A percentile compares a stretch with the other conserved stretches of the same genome.
Conservation (phyloP, 2,329 filamentous ascomycete genomes). For the Immersiporthe knoxdaviesiana region DNA sequence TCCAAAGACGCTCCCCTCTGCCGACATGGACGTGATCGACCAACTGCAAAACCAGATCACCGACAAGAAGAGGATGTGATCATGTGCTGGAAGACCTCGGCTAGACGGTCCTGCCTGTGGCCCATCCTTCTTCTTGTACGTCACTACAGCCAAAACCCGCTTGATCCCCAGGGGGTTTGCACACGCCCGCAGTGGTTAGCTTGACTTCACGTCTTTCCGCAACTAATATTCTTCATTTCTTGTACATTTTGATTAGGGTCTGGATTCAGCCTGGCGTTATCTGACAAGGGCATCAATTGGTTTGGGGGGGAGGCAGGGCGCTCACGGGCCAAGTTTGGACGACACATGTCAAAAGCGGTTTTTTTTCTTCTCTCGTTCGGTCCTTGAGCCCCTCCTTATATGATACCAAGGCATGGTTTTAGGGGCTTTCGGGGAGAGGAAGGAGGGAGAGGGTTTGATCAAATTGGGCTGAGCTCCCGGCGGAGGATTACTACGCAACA, state of each 20-base stretch:
- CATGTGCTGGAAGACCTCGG: not conserved
- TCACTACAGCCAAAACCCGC: not conserved
- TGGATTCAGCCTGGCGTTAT: conserved; percentile 31
- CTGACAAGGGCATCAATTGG: conserved; percentile 25
- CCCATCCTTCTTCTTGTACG: not conserved
- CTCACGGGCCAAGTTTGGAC: conserved; percentile 22
- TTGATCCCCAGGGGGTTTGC: not conserved
- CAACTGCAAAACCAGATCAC: not conserved
- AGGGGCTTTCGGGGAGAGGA: not conserved
- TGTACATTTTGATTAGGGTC: conserved; percentile 26
- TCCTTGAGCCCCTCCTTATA: not conserved
- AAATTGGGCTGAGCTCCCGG: not conserved
- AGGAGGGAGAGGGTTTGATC: conserved; percentile 1
- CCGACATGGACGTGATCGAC: not conserved
- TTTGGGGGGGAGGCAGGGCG: conserved; percentile 26
- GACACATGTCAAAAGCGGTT: conserved; percentile 17
- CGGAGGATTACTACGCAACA: not conserved
- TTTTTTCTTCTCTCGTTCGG: not conserved
- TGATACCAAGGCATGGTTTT: conserved; percentile 6
- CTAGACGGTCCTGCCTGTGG: not conserved
- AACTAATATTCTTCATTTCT: conserved; percentile 29
- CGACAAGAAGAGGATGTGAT: not conserved
- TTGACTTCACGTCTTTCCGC: conserved; percentile 11
- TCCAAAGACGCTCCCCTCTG: not conserved
- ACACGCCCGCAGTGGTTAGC: not conserved